These are phyloP conservation scores for Ilyonectria sp. DNA, from an alignment of 2,329 filamentous ascomycete genomes.

Conservation along the genomic window DNA sequence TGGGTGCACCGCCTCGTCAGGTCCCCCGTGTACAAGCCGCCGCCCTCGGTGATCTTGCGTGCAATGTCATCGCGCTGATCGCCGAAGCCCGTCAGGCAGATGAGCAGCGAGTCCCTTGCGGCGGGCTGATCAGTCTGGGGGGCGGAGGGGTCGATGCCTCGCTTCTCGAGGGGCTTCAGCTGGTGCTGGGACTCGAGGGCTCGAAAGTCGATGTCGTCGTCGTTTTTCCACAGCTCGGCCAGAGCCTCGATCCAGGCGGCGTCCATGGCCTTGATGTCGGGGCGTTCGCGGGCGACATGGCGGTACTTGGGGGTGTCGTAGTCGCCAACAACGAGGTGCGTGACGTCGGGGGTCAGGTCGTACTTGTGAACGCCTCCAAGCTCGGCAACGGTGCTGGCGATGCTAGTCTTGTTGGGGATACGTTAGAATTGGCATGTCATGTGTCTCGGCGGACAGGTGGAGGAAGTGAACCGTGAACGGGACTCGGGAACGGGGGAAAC, in stretches of 20 bases:
- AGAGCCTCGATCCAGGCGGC: slow-evolving; percentile 90
- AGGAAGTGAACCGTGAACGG: slow-evolving; percentile 3
- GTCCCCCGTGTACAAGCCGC: slow-evolving; percentile 89
- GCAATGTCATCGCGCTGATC: slow-evolving; percentile 80
- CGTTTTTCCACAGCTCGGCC: slow-evolving; percentile 84
- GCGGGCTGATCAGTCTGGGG: slow-evolving; percentile 35
- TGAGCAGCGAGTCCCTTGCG: slow-evolving; percentile 60
- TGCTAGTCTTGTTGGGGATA: slow-evolving; percentile 60
- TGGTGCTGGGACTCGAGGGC: slow-evolving; percentile 77
- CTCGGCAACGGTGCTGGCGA: slow-evolving; percentile 77
- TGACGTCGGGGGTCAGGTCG: slow-evolving; percentile 95
- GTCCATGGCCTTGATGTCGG: slow-evolving; percentile 87
- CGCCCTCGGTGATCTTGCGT: slow-evolving; percentile 76
- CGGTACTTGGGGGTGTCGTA: slow-evolving; percentile 94
- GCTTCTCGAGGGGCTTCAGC: slow-evolving; percentile 74
- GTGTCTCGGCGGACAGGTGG: slow-evolving; percentile 4
- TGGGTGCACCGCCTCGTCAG: slow-evolving; percentile 90
- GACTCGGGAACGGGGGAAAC: slow-evolving; percentile 47
- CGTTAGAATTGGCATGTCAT: slow-evolving; percentile 17
- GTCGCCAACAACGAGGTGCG: slow-evolving; percentile 92
- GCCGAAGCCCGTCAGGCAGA: slow-evolving; percentile 72
- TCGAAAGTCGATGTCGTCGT: slow-evolving; percentile 81
- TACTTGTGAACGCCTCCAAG: slow-evolving; percentile 91
- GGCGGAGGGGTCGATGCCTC: slow-evolving; percentile 58
- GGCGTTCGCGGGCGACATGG: slow-evolving; percentile 91